phyloP scores from a whole-genome alignment of 345 rosid genomes.

The Populus deltoides region DNA sequence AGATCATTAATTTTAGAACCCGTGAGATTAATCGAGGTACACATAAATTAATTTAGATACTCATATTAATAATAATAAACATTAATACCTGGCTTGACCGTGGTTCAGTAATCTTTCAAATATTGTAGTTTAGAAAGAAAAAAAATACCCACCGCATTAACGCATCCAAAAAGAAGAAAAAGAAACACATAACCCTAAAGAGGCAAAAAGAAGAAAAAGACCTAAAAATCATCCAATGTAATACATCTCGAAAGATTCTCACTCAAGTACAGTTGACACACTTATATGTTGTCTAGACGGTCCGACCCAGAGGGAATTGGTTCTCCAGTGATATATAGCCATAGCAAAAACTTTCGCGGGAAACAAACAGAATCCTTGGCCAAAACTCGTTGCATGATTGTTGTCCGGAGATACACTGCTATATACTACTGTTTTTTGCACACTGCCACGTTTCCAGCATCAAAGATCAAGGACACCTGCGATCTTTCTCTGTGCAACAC shows the following conservation, averaged over 20 bases:
- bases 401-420: neutral
- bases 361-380: neutral
- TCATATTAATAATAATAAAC: no score
- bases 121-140: no score
- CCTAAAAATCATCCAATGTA: neutral
- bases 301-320: constrained; percentile 50
- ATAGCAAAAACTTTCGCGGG: neutral
- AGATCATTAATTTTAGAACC: no score
- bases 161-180: neutral
- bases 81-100: no score
- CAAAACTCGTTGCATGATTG: no score
- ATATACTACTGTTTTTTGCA: neutral
- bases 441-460: constrained; percentile 6
- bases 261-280: neutral
- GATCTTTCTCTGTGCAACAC: neutral
- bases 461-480: neutral
- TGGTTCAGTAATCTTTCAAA: no score
- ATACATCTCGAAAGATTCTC: neutral
- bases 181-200: neutral
- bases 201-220: neutral
- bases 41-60: no score
- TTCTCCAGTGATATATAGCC: constrained; percentile 19
- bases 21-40: no score
- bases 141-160: no score
- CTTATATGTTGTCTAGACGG: constrained; percentile 49